phyloP scores from a whole-genome alignment of 441 rosid genomes.

The Biscutella auriculata region DNA sequence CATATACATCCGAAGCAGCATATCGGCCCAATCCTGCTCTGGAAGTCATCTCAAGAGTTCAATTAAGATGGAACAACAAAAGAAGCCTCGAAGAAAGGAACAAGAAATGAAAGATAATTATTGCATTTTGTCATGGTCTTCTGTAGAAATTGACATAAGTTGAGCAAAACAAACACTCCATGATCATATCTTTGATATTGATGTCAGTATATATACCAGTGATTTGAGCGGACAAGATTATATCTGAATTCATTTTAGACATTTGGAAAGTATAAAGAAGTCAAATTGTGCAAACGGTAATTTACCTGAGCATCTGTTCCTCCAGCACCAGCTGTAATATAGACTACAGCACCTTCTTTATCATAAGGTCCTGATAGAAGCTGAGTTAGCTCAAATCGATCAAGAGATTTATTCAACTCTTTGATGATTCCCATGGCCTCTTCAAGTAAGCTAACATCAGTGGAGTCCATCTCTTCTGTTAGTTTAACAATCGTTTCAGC shows the following conservation, averaged over 20 bases:
- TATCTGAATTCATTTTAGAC: not conserved
- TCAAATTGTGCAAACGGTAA: not conserved
- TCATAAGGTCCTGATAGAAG: constrained; percentile 91
- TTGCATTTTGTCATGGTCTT: not conserved
- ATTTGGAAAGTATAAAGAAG: not conserved
- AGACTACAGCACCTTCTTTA: constrained; percentile 76
- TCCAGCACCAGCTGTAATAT: constrained; percentile 92
- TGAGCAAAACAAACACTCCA: not conserved
- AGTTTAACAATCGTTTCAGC: constrained; percentile 70
- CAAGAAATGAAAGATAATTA: not conserved
- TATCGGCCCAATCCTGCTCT: constrained; percentile 99
- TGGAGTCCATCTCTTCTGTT: constrained; percentile 89
- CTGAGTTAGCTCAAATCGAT: constrained; percentile 69
- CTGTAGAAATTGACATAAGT: not conserved
- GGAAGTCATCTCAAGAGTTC: constrained; percentile 28
- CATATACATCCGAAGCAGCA: constrained; percentile 88
- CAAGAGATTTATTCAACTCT: constrained; percentile 56
- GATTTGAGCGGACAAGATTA: too few species aligned
- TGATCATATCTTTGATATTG: not conserved
- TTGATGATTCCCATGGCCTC: constrained; percentile 63
- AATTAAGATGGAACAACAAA: not conserved
- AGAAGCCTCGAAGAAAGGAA: not conserved
- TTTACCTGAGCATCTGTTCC: constrained; percentile 98
- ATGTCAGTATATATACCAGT: too few species aligned
- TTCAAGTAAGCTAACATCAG: constrained; percentile 70